Conservation (phyloP, 768 basidiomycete species). For the Tulasnella sp. region DNA sequence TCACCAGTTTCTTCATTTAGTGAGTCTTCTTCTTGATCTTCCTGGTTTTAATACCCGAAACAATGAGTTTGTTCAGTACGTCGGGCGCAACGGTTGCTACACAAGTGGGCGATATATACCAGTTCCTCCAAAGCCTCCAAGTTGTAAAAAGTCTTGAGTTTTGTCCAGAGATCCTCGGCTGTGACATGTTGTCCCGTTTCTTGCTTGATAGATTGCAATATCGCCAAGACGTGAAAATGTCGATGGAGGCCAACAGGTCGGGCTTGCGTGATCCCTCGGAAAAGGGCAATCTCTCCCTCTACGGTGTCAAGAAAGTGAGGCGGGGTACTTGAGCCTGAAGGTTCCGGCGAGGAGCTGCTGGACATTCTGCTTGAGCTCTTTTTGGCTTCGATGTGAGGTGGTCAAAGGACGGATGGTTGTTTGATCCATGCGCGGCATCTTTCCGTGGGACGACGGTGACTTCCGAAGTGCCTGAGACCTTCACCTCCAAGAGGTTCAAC, state of each 20-base stretch:
- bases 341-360: not conserved
- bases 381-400: not conserved
- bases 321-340: not conserved
- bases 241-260: conserved; percentile 76
- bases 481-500: not conserved
- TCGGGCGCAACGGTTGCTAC: conserved; percentile 17
- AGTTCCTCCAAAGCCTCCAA: conserved; percentile 62
- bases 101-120: conserved; percentile 38
- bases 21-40: conserved; percentile 4
- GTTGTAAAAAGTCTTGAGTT: conserved; percentile 59
- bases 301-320: conserved; percentile 50
- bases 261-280: conserved; percentile 67
- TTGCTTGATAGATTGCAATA: conserved; percentile 57
- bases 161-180: conserved; percentile 61
- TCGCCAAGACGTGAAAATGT: conserved; percentile 68
- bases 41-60: not conserved
- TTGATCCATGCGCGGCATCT: not conserved
- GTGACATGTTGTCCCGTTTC: conserved; percentile 54
- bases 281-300: conserved; percentile 77
- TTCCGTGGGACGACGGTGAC: not conserved
- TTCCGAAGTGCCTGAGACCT: not conserved
- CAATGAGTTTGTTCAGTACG: not conserved
- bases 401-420: not conserved
- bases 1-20: not conserved
- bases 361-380: not conserved